Conservation (phyloP, 495 filamentous ascomycete genomes). For the Trichoderma reesei region DNA sequence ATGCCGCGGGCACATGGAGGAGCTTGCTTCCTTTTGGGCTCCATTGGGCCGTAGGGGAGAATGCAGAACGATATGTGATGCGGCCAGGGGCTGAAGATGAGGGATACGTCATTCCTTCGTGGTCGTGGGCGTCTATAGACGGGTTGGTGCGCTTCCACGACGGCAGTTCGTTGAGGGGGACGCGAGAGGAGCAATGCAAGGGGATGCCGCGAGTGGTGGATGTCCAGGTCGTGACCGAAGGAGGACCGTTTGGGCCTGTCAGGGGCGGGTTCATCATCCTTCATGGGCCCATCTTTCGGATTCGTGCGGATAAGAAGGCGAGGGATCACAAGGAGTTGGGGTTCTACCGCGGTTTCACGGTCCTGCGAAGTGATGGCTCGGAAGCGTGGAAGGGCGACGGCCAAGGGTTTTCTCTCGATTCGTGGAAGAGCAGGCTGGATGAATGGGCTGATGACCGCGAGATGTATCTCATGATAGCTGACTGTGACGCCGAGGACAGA, state of each 20-base stretch:
- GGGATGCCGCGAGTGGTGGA: conserved; percentile 8
- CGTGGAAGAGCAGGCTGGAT: not conserved
- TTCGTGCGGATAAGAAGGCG: not conserved
- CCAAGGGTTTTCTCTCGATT: not conserved
- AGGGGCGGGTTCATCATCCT: not conserved
- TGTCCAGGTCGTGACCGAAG: not conserved
- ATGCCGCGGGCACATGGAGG: not conserved
- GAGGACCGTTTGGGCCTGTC: not conserved
- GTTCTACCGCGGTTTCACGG: not conserved
- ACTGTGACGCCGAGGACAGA: not conserved
- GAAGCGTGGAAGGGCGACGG: not conserved
- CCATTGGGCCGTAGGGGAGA: not conserved
- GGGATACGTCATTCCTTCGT: not conserved
- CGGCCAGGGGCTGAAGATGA: not conserved
- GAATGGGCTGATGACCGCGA: not conserved
- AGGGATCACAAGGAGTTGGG: not conserved
- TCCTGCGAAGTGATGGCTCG: not conserved
- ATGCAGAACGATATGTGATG: not conserved
- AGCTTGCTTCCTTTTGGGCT: not conserved
- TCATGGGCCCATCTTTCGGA: not conserved
- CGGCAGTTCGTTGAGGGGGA: not conserved
- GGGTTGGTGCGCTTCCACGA: conserved; percentile 6
- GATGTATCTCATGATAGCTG: conserved; percentile 4
- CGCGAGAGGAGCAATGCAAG: not conserved
- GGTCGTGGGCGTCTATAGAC: conserved; percentile 8